phyloP scores from a whole-genome alignment of 2,329 filamentous ascomycete species.

The Cladosporium sp. region DNA sequence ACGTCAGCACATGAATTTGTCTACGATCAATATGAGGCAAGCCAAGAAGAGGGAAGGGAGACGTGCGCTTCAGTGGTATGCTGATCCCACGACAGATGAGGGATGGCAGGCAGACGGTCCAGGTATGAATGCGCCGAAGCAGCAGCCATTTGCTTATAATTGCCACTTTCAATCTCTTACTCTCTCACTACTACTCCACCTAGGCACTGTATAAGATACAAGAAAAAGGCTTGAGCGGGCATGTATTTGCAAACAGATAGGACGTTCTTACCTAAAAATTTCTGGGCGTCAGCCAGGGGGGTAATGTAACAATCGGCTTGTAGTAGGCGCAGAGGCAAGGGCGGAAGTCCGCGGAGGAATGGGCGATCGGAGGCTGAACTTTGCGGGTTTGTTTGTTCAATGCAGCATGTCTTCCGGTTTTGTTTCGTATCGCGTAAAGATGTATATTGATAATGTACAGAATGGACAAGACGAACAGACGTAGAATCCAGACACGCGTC shows the following conservation, averaged over 20 bases:
- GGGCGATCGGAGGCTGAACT: not conserved
- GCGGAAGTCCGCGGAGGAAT: constrained; percentile 7
- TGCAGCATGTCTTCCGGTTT: constrained; percentile 8
- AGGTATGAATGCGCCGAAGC: constrained; percentile 1
- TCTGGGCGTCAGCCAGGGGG: constrained; percentile 11
- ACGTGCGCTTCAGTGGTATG: constrained; percentile 8
- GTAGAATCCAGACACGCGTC: not conserved
- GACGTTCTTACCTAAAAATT: constrained; percentile 10
- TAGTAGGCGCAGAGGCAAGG: not conserved
- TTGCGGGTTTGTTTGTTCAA: not conserved
- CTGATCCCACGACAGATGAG: not conserved
- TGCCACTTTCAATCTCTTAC: not conserved
- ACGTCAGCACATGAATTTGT: not conserved
- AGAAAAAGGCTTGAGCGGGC: not conserved
- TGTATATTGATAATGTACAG: not conserved
- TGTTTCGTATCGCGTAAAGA: not conserved
- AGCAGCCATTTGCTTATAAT: not conserved
- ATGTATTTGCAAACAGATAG: constrained; percentile 2
- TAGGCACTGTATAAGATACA: not conserved
- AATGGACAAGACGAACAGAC: not conserved
- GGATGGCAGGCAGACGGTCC: not conserved
- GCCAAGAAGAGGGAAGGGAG: not conserved
- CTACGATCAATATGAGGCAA: not conserved
- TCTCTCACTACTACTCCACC: not conserved
- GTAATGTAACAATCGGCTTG: not conserved